phyloP scores from a whole-genome alignment of 2,329 filamentous ascomycete genomes.

The Hymenoscyphus occultus region DNA sequence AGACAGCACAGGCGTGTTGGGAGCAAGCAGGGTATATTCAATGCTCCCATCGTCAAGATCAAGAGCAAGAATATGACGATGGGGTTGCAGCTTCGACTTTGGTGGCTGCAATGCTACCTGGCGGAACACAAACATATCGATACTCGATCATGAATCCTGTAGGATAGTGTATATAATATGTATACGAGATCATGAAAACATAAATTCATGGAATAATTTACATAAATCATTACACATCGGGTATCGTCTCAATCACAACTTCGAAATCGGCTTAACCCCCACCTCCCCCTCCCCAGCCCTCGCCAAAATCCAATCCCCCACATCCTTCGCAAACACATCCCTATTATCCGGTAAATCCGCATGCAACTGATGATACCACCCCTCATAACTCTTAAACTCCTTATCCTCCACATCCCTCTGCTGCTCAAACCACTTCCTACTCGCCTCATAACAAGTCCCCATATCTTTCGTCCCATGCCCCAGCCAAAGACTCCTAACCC shows the following conservation, averaged over 20 bases:
- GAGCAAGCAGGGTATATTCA: constrained; percentile 9
- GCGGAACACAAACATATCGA: constrained; percentile 16
- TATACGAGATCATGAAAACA: background rate
- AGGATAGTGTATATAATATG: background rate
- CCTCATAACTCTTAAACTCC: constrained; percentile 70
- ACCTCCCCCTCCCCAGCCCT: constrained; percentile 30
- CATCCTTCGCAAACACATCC: constrained; percentile 49
- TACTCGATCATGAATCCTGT: background rate
- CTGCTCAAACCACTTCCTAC: constrained; percentile 59
- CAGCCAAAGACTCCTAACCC: constrained; percentile 65
- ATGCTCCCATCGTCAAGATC: constrained; percentile 37
- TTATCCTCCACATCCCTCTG: constrained; percentile 61
- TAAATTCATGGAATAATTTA: background rate
- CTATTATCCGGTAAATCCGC: constrained; percentile 46
- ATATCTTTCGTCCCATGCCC: constrained; percentile 74
- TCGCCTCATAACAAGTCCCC: constrained; percentile 63
- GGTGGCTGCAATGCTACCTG: constrained; percentile 58
- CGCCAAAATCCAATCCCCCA: constrained; percentile 64
- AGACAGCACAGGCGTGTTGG: constrained; percentile 29
- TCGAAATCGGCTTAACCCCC: constrained; percentile 17
- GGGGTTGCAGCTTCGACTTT: constrained; percentile 50
- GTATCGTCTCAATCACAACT: constrained; percentile 17
- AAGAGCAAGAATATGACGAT: constrained; percentile 43
- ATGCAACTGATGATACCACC: constrained; percentile 74
- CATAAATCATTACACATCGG: background rate